Evolutionary conservation across 768 basidiomycete genomes (phyloP).

Genomic region (Nidularia sp.): DNA sequence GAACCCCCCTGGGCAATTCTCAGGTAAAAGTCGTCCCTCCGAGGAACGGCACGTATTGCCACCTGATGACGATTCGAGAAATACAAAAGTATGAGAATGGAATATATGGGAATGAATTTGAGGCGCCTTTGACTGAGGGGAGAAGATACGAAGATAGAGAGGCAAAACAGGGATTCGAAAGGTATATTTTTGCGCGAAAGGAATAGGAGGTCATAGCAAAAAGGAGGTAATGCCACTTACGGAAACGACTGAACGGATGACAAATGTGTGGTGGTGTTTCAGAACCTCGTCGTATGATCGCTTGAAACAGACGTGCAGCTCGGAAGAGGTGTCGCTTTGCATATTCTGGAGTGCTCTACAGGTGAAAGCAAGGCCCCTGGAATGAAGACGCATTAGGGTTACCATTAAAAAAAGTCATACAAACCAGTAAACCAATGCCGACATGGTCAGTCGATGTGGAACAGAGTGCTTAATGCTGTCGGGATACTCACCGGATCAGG

Average conservation of each 20-base stretch:
- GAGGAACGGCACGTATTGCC: conserved; percentile 57
- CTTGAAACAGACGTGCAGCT: conserved; percentile 67
- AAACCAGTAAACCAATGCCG: neutral
- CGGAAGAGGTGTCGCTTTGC: conserved; percentile 47
- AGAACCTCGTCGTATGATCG: conserved; percentile 68
- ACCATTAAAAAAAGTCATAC: neutral
- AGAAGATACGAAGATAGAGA: conserved; percentile 2
- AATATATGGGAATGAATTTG: no score
- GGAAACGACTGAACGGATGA: conserved; percentile 61
- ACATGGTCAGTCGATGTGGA: neutral
- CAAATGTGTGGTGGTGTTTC: conserved; percentile 60
- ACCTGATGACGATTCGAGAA: conserved; percentile 26
- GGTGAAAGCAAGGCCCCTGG: conserved; percentile 65
- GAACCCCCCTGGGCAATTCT: conserved; percentile 60
- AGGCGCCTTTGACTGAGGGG: neutral
- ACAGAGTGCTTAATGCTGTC: neutral
- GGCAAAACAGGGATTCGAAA: neutral
- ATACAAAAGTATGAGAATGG: neutral
- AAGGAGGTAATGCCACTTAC: conserved; percentile 30
- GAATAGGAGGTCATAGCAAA: conserved; percentile 8
- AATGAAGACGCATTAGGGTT: neutral
- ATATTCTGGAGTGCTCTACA: conserved; percentile 65
- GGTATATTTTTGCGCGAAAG: neutral
- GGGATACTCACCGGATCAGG: conserved; percentile 50
- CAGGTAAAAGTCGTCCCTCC: conserved; percentile 57